phyloP scores from a whole-genome alignment of 805 yeast species.

The Metschnikowia borealis region DNA sequence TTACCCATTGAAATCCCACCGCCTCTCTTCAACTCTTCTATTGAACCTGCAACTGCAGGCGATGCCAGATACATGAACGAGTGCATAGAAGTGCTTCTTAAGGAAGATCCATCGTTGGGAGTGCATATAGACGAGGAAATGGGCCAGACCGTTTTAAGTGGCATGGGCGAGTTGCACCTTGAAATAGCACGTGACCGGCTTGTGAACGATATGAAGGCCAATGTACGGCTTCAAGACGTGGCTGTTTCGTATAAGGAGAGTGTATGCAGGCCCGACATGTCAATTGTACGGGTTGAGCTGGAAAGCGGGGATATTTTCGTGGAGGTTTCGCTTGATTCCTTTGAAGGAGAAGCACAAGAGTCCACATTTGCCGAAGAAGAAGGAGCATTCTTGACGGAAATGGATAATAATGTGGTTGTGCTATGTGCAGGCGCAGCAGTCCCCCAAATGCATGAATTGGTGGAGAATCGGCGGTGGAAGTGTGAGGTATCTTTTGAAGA shows the following conservation, averaged over 20 bases:
- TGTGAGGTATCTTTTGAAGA: slow-evolving; percentile 43
- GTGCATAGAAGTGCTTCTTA: slow-evolving; percentile 59
- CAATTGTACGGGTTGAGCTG: slow-evolving; percentile 16
- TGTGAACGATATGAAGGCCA: slow-evolving; percentile 76
- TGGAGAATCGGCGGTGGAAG: slow-evolving; percentile 47
- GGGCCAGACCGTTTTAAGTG: slow-evolving; percentile 84
- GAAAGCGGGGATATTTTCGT: slow-evolving; percentile 22
- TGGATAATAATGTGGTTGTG: slow-evolving; percentile 46
- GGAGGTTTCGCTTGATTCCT: slow-evolving; percentile 29
- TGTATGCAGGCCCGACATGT: slow-evolving; percentile 28
- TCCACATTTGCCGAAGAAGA: slow-evolving; percentile 35
- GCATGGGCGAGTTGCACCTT: slow-evolving; percentile 96
- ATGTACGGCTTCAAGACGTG: slow-evolving; percentile 74
- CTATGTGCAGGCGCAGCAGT: slow-evolving; percentile 22
- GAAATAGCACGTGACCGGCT: slow-evolving; percentile 83
- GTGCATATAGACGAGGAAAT: slow-evolving; percentile 74
- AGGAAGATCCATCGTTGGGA: slow-evolving; percentile 87
- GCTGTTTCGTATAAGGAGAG: slow-evolving; percentile 87
- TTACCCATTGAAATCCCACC: slow-evolving; percentile 85
- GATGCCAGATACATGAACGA: slow-evolving; percentile 72
- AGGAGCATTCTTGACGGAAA: slow-evolving; percentile 36
- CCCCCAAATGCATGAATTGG: slow-evolving; percentile 15
- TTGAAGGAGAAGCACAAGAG: slow-evolving; percentile 35
- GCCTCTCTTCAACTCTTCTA: slow-evolving; percentile 81
- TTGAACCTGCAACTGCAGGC: slow-evolving; percentile 81